phyloP scores from a whole-genome alignment of 208 protist species.

The Crithidia bombi region DNA sequence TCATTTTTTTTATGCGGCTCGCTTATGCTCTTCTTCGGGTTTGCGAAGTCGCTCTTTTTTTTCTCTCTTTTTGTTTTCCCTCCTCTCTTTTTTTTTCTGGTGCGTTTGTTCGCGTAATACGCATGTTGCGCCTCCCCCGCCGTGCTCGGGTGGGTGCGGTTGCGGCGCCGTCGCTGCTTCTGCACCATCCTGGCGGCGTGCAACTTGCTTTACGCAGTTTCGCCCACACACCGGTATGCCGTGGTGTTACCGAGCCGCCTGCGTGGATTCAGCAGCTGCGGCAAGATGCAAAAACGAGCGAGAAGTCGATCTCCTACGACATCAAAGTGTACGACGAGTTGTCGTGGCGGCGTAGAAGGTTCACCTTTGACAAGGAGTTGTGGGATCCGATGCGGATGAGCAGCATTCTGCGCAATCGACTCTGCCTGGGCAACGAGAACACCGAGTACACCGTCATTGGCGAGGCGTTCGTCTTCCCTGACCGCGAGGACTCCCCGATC shows the following conservation, averaged over 20 bases:
- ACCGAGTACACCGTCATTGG: constrained; percentile 93
- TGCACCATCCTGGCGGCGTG: neutral
- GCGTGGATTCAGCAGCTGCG: constrained; percentile 78
- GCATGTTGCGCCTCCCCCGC: constrained; percentile 24
- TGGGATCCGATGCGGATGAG: constrained; percentile 87
- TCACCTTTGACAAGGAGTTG: constrained; percentile 82
- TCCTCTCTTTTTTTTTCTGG: constrained; percentile 3
- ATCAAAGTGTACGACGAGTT: constrained; percentile 90
- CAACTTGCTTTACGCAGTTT: neutral
- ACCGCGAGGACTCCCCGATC: constrained; percentile 89
- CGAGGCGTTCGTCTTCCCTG: constrained; percentile 91
- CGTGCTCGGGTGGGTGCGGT: neutral
- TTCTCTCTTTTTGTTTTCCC: neutral
- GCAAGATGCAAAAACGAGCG: constrained; percentile 64
- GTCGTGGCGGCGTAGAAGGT: constrained; percentile 74
- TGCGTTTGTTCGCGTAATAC: neutral
- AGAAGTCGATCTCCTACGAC: constrained; percentile 86
- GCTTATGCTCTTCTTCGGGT: neutral
- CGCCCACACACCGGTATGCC: neutral
- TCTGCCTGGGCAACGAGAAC: constrained; percentile 82
- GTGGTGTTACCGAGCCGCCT: constrained; percentile 28
- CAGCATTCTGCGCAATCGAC: constrained; percentile 69
- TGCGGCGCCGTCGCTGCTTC: neutral
- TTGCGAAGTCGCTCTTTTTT: neutral
- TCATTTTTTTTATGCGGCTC: neutral